These are phyloP conservation scores for Xylaria sp. DNA, from an alignment of 2,329 filamentous ascomycete species.

Conservation along the genomic window DNA sequence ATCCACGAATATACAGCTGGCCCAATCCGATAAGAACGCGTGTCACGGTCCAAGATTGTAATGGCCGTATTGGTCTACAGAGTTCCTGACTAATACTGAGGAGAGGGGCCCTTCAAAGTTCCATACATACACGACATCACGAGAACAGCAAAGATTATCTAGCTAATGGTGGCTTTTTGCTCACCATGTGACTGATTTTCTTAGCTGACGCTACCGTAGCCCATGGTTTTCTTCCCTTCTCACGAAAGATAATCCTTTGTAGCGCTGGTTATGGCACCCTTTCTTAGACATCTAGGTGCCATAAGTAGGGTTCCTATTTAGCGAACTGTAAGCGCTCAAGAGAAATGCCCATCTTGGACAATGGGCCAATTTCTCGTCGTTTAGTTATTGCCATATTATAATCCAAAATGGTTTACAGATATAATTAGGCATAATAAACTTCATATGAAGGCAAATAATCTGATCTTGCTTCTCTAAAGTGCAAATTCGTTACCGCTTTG, in stretches of 20 bases:
- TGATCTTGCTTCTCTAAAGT: no score
- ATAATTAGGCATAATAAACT: no score
- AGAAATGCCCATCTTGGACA: no score
- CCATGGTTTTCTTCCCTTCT: not conserved
- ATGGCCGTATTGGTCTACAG: not conserved
- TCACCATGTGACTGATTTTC: not conserved
- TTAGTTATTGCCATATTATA: no score
- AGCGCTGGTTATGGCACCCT: not conserved
- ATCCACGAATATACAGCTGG: not conserved
- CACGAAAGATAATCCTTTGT: not conserved
- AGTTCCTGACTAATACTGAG: slow-evolving; percentile 2
- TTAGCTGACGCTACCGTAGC: not conserved
- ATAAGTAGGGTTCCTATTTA: not conserved
- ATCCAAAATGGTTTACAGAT: no score
- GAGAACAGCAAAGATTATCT: not conserved
- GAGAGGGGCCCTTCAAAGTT: not conserved
- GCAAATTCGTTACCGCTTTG: no score
- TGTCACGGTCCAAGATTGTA: not conserved
- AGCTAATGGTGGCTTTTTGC: not conserved
- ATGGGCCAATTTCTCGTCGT: no score
- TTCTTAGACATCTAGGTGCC: not conserved
- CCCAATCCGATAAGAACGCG: not conserved
- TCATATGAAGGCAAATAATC: no score
- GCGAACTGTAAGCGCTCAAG: not conserved
- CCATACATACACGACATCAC: not conserved